A percentile compares a stretch with the other conserved stretches of the same genome.
Evolutionary conservation across 83 land plant genomes (phyloP).

Genomic region (Thuja plicata): DNA sequence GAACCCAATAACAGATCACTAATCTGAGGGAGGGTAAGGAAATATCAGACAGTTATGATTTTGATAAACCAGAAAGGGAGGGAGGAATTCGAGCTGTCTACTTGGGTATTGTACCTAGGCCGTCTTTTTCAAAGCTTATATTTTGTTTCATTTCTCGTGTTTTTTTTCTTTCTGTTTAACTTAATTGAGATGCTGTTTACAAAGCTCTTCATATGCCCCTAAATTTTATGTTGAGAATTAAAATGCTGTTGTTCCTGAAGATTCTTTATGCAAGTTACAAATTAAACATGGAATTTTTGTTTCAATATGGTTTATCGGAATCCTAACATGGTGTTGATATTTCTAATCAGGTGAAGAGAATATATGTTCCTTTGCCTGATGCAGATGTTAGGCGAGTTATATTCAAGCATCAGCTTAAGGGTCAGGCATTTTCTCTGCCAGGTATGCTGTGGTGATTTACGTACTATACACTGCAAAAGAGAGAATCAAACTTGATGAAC

Average conservation of each 20-base stretch:
- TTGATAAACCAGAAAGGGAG: neutral
- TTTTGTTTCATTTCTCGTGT: neutral
- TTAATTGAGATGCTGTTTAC: neutral
- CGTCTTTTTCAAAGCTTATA: neutral
- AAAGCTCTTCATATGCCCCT: neutral
- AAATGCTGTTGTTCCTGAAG: neutral
- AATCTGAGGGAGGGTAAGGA: neutral
- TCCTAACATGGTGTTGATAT: conserved; percentile 7
- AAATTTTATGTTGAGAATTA: neutral
- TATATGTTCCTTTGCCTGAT: conserved; percentile 92
- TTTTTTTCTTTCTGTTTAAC: neutral
- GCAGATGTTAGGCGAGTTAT: conserved; percentile 72
- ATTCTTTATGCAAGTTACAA: neutral
- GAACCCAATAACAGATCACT: neutral
- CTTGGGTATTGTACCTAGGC: neutral
- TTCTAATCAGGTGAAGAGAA: conserved; percentile 82
- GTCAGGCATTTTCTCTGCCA: conserved; percentile 78
- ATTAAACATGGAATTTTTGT: neutral
- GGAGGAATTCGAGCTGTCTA: neutral
- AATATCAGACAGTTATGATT: neutral
- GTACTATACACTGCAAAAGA: neutral
- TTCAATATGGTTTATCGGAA: neutral
- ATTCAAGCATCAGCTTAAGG: conserved; percentile 72
- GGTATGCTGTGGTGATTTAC: conserved; percentile 37
- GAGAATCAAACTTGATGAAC: neutral